Percentiles rank a stretch among this genome's conserved stretches.
These are phyloP conservation scores for Apophysomyces trapeziformis DNA, from an alignment of 371 early-diverging fungal genomes.

Conservation along the genomic window DNA sequence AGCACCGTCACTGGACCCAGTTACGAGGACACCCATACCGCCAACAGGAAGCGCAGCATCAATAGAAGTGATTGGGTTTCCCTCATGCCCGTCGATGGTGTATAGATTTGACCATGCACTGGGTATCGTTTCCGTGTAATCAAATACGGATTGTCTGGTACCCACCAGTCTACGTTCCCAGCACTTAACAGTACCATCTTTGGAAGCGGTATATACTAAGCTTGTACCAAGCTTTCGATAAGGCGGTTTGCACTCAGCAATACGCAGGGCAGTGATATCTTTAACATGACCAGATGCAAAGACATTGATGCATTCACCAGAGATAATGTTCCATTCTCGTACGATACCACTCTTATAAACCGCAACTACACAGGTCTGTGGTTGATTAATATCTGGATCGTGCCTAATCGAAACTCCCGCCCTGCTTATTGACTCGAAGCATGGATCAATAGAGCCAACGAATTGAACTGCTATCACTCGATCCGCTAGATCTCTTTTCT, in stretches of 20 bases:
- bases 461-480: constrained; percentile 25
- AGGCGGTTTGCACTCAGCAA: constrained; percentile 25
- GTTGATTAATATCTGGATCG: not conserved
- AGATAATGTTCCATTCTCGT: constrained; percentile 36
- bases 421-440: constrained; percentile 23
- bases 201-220: constrained; percentile 36
- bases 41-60: constrained; percentile 36
- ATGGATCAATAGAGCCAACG: constrained; percentile 20
- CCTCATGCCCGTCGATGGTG: constrained; percentile 22
- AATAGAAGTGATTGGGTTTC: constrained; percentile 27
- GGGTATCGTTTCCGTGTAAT: constrained; percentile 15
- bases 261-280: constrained; percentile 29
- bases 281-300: constrained; percentile 26
- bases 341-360: constrained; percentile 30
- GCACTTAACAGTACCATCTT: constrained; percentile 34
- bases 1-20: constrained; percentile 82
- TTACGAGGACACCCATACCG: constrained; percentile 59
- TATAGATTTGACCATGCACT: constrained; percentile 27
- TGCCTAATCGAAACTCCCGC: constrained; percentile 19
- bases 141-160: not conserved
- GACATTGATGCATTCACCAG: constrained; percentile 35
- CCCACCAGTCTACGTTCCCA: constrained; percentile 43
- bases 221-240: constrained; percentile 27
- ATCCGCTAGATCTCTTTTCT: not conserved
- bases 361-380: constrained; percentile 31